phyloP scores from a whole-genome alignment of 1,284 basidiomycete species.

The Exobasidium rhododendri region DNA sequence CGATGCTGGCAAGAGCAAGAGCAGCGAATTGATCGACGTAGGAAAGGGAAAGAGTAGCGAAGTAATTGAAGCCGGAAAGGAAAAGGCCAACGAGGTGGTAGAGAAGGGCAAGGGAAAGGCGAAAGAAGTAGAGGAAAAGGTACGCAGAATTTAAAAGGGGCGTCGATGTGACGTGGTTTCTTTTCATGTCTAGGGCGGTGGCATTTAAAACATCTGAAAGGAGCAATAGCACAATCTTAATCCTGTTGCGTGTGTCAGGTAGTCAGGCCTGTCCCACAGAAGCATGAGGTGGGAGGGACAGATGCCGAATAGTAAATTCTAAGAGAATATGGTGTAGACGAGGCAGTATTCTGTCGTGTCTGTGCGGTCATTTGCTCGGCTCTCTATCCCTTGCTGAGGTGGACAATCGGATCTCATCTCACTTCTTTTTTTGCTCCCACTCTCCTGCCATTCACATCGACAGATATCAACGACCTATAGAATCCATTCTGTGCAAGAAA shows the following conservation, averaged over 20 bases:
- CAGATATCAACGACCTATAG: conserved; percentile 12
- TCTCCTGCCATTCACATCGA: not conserved
- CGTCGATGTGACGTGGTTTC: too few species aligned
- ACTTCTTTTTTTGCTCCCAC: not conserved
- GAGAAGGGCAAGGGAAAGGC: conserved; percentile 38
- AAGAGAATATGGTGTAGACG: too few species aligned
- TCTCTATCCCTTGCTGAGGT: too few species aligned
- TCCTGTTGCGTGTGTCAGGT: not conserved
- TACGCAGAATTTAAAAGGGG: conserved; percentile 40
- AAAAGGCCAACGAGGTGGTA: conserved; percentile 34
- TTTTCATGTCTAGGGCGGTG: too few species aligned
- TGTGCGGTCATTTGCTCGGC: too few species aligned
- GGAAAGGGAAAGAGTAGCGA: conserved; percentile 18
- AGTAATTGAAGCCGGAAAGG: conserved; percentile 4
- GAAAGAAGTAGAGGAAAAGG: conserved; percentile 27
- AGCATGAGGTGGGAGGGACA: too few species aligned
- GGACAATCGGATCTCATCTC: not conserved
- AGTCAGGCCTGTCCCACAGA: not conserved
- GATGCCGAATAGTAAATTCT: too few species aligned
- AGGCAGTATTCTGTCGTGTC: too few species aligned
- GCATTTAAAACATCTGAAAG: conserved; percentile 3
- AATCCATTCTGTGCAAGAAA: conserved; percentile 19
- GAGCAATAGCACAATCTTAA: not conserved
- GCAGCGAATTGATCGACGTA: conserved; percentile 22
- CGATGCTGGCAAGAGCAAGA: conserved; percentile 34